phyloP scores from a whole-genome alignment of 345 rosid species.

The Acer campestre region DNA sequence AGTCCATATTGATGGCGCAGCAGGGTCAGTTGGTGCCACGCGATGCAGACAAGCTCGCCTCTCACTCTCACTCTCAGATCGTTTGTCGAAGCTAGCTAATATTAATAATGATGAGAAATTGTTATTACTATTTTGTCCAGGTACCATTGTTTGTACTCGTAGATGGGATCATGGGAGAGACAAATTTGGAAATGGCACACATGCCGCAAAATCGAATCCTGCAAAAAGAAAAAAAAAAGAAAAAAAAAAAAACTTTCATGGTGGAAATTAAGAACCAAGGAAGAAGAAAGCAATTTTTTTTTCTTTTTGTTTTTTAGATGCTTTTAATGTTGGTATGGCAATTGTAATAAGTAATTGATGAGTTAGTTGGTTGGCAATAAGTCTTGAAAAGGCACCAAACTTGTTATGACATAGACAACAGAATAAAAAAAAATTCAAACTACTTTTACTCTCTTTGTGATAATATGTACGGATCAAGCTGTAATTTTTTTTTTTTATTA shows the following conservation, averaged over 20 bases:
- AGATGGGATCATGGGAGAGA: neutral
- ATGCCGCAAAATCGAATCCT: neutral
- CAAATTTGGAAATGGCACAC: neutral
- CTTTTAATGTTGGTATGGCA: neutral
- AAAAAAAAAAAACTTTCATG: neutral
- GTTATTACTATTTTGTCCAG: neutral
- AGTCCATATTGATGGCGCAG: slow-evolving; percentile 53
- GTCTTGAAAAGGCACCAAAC: neutral
- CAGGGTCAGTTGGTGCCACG: slow-evolving; percentile 49
- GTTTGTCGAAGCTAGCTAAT: slow-evolving; percentile 15
- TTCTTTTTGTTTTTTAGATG: neutral
- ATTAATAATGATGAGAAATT: neutral
- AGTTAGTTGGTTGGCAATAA: neutral
- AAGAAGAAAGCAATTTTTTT: neutral
- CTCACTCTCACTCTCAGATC: slow-evolving; percentile 19
- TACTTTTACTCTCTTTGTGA: no score
- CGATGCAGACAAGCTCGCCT: slow-evolving; percentile 35
- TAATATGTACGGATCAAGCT: no score
- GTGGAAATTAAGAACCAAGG: neutral
- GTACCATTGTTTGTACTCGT: neutral
- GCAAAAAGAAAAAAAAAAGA: neutral
- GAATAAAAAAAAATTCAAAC: neutral
- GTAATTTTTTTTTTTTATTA: no score
- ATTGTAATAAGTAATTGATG: neutral
- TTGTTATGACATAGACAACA: neutral